Percentiles rank a stretch among this genome's conserved stretches.
Evolutionary conservation across 106 monocot genomes (phyloP).

Genomic region (Narthecium ossifragum): DNA sequence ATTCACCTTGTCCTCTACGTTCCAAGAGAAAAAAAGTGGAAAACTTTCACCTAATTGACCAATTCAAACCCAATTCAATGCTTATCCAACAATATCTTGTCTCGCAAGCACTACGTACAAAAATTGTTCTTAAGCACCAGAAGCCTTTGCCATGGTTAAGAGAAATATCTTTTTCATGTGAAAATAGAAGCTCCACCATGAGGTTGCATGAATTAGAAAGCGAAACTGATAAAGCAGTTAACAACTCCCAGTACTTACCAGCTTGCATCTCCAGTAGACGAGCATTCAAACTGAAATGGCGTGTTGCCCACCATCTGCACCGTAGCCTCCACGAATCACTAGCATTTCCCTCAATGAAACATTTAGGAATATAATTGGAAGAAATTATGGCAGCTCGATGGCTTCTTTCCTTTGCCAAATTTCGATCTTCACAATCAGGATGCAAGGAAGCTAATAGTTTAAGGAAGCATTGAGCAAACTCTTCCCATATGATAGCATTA

Average conservation of each 20-base stretch:
- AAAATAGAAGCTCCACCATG: neutral
- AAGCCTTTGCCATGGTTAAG: neutral
- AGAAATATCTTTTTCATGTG: too few species aligned
- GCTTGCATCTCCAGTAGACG: conserved; percentile 23
- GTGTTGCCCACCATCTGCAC: conserved; percentile 56
- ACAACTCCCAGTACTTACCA: too few species aligned
- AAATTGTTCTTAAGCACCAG: neutral
- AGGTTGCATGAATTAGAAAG: neutral
- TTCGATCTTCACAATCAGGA: conserved; percentile 38
- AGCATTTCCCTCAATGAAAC: conserved; percentile 14
- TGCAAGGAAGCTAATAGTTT: conserved; percentile 11
- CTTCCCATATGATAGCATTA: conserved; percentile 43
- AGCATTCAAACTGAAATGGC: conserved; percentile 40
- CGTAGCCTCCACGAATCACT: conserved; percentile 45
- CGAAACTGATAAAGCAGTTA: too few species aligned
- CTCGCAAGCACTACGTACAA: neutral
- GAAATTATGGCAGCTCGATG: neutral
- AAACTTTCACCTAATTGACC: too few species aligned
- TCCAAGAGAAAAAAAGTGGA: too few species aligned
- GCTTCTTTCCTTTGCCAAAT: conserved; percentile 23
- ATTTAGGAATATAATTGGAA: conserved; percentile 15
- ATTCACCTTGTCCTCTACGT: too few species aligned
- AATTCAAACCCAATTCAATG: neutral
- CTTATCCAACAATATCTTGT: neutral
- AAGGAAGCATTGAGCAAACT: conserved; percentile 53